Base-by-base conservation (phyloP, 2,329 filamentous ascomycete genomes). In the Chaetomiaceae sp. region DNA sequence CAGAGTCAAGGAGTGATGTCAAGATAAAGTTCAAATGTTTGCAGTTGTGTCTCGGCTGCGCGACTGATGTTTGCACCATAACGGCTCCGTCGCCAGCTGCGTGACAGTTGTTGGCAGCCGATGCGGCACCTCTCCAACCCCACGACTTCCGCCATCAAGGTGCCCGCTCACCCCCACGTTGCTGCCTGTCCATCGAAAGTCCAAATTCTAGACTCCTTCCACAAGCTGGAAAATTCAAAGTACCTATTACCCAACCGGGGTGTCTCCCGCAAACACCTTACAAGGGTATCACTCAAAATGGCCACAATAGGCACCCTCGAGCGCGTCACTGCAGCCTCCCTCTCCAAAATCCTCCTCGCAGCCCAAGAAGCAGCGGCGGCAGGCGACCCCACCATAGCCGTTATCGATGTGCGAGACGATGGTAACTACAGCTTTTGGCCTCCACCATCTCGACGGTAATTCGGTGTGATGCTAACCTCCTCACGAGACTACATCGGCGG, bases 361-460 rank as follows among this genome's bases (percentile, higher is more conserved):
- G 74, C 77, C 16, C 73, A 76, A 61, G 69, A 73, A 48, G 65
- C 51, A 6, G 45, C 58, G 5, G 41, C 51, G 32, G 43, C 65
- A 27, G 59, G 65, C 46, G 67, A 73, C 54, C 71, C 68, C 52
- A 72, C 68, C 64, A 77, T 90, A 53, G 89, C 89, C 9, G 76
- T 97, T 33, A 80, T 97, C 54, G 94, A 97, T 68, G 94, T 97
- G 7, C 84, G 94, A 53, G 94, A 96, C 68, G 84, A 85, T 60
- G 86, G 86, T 87, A 70, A 50, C 73, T 45, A 8, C 16, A 10
- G 18, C 25, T 13, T 21, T 32, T 14, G 13, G 6, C 38, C 14
- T 27, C 38, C 7, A 14, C 40, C 40, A 7, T 18, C 7, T 8
- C 25, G 5, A 5, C 25, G 9, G 5, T 27, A 5, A 9, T 9